Base-by-base conservation (phyloP, 2,329 filamentous ascomycete genomes). In the Nothophaeocryptopus gaeumannii region DNA sequence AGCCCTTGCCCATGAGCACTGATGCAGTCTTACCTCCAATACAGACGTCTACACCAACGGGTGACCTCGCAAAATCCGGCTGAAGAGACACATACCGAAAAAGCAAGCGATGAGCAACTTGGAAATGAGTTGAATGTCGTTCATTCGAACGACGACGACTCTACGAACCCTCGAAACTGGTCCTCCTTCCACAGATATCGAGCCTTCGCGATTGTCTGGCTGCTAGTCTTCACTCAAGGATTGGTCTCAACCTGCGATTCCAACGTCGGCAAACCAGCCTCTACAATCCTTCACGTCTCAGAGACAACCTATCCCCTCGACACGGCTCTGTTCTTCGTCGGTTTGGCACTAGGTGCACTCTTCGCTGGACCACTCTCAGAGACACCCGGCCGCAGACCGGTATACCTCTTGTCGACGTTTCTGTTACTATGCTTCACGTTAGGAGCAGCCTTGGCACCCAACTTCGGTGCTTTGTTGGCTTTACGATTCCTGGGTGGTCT, bases 401-500 rank as follows among this genome's bases (percentile, higher is more conserved):
- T 41, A 11, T 45, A 45, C 14, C 14, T 45, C 10, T 9, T 9
- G 2, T 26, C 20, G n/a, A 37, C 20, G 11, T 35, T 37, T 3
- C 10, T 26, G 2, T 12, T 29, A 8, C 12, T 45, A 1, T 38
- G 46, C 15, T 53, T 46, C 20, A 39, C 35, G 5, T 38, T 56
- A 2, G 53, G 41, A 26, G 29, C 47, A 16, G 53, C 53, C 2
- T 34, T 55, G 2, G 9, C 41, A 8, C 45, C 39, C 1, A 55
- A 49, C 26, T 55, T 53, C 26, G 55, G 35, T 8, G 46, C 38
- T 12, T 49, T 58, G 34, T 45, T 59, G 7, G 35, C 46, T 2
- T 46, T 51, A 10, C 35, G 57, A 9, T 51, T 55, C 30, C 44
- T 58, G 2, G 50, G 47, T 7, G 57, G 57, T 14, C 11, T 58